These are phyloP conservation scores for Aquilaria agallochum DNA, from an alignment of 441 rosid genomes.

Conservation along the genomic window DNA sequence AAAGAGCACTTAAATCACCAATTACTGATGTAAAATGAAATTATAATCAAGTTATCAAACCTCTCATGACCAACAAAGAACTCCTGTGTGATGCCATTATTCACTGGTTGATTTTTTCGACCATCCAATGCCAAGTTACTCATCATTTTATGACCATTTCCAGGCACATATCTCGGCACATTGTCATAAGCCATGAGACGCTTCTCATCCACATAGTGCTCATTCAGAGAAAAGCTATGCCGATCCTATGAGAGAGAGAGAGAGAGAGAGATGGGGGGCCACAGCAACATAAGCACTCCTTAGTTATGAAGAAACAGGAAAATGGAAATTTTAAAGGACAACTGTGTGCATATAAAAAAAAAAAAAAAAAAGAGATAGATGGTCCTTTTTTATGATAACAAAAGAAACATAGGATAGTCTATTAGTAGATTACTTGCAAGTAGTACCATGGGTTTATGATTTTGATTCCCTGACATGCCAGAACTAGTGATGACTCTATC, in stretches of 20 bases:
- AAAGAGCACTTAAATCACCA: constrained; percentile 3
- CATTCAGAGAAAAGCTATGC: constrained; percentile 26
- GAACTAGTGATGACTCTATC: constrained; percentile 25
- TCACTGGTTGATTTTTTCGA: constrained; percentile 24
- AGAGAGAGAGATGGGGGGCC: not conserved
- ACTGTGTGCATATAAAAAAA: not conserved
- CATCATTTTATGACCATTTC: constrained; percentile 17
- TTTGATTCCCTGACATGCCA: constrained; percentile 28
- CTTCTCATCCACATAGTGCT: constrained; percentile 26
- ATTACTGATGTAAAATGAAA: not conserved
- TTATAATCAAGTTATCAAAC: constrained; percentile 20
- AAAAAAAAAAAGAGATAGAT: not conserved
- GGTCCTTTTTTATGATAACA: constrained; percentile 10
- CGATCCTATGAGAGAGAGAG: constrained; percentile 25
- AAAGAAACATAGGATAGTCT: constrained; percentile 13
- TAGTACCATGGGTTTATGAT: constrained; percentile 44
- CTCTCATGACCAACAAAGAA: constrained; percentile 35
- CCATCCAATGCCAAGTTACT: constrained; percentile 20
- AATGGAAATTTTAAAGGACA: not conserved
- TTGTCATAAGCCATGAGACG: constrained; percentile 24
- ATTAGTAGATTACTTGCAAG: constrained; percentile 36
- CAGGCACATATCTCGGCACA: constrained; percentile 22
- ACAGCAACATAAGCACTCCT: no score
- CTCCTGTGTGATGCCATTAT: constrained; percentile 28
- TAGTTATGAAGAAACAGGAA: no score